Evolutionary conservation across 2,329 filamentous ascomycete genomes (phyloP), one percentile per base, ranked within the genome.

Genomic region (Emmonsiellopsis sp.): DNA sequence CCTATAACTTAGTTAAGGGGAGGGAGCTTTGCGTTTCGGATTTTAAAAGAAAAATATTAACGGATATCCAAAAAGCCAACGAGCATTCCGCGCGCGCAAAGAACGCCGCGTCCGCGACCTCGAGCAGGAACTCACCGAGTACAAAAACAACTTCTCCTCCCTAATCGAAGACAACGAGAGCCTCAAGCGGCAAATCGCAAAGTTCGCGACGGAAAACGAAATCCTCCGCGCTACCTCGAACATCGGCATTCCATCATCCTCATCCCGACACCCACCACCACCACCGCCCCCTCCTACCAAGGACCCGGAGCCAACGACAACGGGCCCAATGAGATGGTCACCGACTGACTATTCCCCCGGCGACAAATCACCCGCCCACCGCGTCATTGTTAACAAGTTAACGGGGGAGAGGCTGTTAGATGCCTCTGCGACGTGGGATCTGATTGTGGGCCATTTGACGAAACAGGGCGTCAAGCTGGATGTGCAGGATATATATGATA

Each of bases 41-140:
- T 17, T 14, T 32, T 17, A 42, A 53, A 37, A 44, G 27, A 53
- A 14, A 46, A 44, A 44, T 17, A 32, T 31, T 34, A 31, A 36
- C n/a, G 37, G n/a, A 42, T 27, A 34, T 42, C 13, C 11, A n/a
- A 49, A 53, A 55, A 96, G 92, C 47, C 93, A 97, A 78, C 86
- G 92, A 62, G 92, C 93, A 34, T 97, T 97, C 70, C 88, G 92
- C 56, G 92, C 97, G 71, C 86, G 92, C 61, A 97, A 97, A 71
- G 92, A 97, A 69, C 86, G 85, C 54, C 91, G 95, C 65, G 90
- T 97, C 57, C 91, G 91, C 68, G 90, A 97, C 56, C 84, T 97
- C 27, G 91, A 97, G 71, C 81, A 83, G 54, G 93, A 95, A 68
- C 83, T 97, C 32, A 85, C 82, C 49, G 78, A 76, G 48, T 82